A percentile compares a stretch with the other conserved stretches of the same genome.
Conservation (phyloP, 192 early-diverging fungal species). For the Linnemannia zychae region DNA sequence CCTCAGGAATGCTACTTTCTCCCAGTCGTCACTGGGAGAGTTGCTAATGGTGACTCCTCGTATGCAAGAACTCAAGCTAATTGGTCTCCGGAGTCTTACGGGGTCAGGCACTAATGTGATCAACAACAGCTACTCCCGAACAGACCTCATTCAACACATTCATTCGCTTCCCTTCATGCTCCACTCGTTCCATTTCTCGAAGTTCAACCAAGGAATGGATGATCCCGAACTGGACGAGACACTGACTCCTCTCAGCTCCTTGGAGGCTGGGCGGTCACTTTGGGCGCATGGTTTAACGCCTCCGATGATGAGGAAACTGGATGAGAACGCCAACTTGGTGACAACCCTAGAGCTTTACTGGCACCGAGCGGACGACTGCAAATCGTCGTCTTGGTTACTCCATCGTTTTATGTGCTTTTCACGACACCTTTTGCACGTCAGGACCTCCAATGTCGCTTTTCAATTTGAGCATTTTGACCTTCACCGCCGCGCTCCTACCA, state of each 20-base stretch:
- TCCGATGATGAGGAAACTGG: background rate
- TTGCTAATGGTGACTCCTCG: background rate
- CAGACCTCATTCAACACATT: background rate
- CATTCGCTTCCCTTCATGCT: background rate
- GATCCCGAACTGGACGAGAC: background rate
- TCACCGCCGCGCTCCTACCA: background rate
- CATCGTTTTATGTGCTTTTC: background rate
- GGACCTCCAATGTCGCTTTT: background rate
- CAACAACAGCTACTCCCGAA: background rate
- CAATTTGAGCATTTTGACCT: slow-evolving; percentile 2
- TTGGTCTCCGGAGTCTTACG: background rate
- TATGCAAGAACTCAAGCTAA: background rate
- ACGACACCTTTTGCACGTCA: background rate
- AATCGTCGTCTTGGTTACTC: background rate
- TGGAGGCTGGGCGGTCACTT: background rate
- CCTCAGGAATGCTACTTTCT: background rate
- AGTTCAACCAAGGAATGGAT: background rate
- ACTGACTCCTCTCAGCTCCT: background rate
- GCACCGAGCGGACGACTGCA: background rate
- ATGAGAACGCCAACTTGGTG: background rate
- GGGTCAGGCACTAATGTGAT: background rate
- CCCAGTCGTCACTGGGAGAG: background rate
- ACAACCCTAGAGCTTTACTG: background rate
- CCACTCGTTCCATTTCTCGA: background rate
- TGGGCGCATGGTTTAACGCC: background rate